Percentiles rank a stretch among this genome's conserved stretches.
Conservation (phyloP, 23 red algal species). For the Gracilaria caudata region DNA sequence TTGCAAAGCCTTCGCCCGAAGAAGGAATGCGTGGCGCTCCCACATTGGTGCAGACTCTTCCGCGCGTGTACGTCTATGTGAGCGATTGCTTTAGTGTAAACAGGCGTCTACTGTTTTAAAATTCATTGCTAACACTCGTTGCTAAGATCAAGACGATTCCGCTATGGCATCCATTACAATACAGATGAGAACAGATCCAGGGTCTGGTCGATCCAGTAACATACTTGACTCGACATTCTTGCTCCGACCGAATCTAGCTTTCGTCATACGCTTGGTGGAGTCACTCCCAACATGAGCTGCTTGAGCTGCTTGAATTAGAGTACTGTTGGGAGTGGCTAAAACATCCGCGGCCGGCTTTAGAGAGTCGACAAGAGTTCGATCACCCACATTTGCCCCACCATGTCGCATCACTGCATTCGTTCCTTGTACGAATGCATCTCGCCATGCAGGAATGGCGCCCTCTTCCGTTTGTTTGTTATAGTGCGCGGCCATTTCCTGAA, state of each 20-base stretch:
- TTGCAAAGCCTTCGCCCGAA: too few species aligned
- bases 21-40: too few species aligned
- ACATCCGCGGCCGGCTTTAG: constrained; percentile 74
- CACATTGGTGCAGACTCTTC: too few species aligned
- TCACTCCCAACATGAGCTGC: constrained; percentile 55
- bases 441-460: constrained; percentile 16
- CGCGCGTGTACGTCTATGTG: too few species aligned
- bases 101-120: too few species aligned
- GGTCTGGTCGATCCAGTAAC: constrained; percentile 40
- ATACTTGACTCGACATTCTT: constrained; percentile 6
- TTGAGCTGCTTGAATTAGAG: constrained; percentile 41
- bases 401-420: constrained; percentile 60
- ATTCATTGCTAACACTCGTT: too few species aligned
- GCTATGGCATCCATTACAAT: constrained; percentile 43
- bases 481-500: constrained; percentile 15
- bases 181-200: constrained; percentile 37
- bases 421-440: constrained; percentile 45
- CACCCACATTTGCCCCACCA: constrained; percentile 64
- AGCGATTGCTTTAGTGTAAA: too few species aligned
- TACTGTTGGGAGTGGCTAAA: constrained; percentile 12
- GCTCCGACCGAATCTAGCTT: constrained; percentile 52
- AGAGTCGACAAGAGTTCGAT: constrained; percentile 72
- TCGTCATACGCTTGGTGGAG: constrained; percentile 41
- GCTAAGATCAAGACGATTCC: neutral
- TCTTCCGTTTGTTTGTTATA: constrained; percentile 17